Conservation (phyloP, 2,329 filamentous ascomycete genomes). For the Sporothrix luriei region DNA sequence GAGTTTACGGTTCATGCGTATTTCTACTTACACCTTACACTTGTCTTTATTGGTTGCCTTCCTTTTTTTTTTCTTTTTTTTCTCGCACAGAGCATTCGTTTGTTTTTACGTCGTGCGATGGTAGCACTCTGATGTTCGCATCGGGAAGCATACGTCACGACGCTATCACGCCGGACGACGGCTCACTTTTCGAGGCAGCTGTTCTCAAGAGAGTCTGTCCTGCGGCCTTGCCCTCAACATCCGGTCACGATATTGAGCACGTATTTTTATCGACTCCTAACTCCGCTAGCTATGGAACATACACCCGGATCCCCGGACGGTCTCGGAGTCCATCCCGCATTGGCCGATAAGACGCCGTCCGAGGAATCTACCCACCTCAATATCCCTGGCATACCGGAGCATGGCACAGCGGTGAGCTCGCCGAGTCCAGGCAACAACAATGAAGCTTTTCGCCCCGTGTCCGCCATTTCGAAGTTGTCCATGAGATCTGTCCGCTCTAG, state of each 20-base stretch:
- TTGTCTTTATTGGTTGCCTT: background rate
- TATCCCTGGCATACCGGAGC: background rate
- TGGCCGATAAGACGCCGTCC: background rate
- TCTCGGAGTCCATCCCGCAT: background rate
- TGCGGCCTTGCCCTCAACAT: no score
- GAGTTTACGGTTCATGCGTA: no score
- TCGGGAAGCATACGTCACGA: background rate
- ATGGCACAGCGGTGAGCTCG: background rate
- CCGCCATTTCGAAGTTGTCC: conserved; percentile 54
- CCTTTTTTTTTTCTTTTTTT: background rate
- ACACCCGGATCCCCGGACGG: background rate
- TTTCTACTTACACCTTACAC: background rate
- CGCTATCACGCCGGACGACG: no score
- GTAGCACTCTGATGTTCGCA: conserved; percentile 3
- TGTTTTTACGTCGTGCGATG: background rate
- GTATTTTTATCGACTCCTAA: background rate
- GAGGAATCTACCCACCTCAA: background rate
- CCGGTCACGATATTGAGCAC: background rate
- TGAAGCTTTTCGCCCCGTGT: conserved; percentile 55
- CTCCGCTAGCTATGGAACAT: background rate
- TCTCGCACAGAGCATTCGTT: no score
- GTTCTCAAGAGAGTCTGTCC: no score
- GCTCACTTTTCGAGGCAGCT: no score
- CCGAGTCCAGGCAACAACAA: background rate
- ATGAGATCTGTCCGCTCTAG: conserved; percentile 50